Evolutionary conservation across 179 eudicot genomes (phyloP), one percentile per base, ranked within the genome.

Genomic region (Patellifolia procumbens): DNA sequence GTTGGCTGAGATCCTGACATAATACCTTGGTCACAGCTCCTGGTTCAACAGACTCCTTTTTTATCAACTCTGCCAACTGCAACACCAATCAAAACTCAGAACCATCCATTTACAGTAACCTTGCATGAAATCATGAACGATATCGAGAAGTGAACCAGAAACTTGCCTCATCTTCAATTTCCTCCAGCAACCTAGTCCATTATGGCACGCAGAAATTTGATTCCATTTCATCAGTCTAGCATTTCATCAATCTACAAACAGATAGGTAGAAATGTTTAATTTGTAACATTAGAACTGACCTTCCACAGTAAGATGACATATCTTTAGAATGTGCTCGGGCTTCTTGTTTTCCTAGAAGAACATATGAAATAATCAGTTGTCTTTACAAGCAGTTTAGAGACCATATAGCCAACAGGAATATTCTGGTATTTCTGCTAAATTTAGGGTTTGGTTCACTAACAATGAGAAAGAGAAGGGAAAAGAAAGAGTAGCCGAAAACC

Each of bases 261-360:
- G 20, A 28, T 61, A 51, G 2, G 7, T 42, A 42, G 19, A 65
- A 49, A 19, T 64, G 51, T 53, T 76, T n/a, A n/a, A n/a, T n/a
- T n/a, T 42, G 16, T 20, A 39, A 52, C 46, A 87, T 79, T 67
- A 82, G 58, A 67, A 65, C 89, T 85, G 77, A 95, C 99, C 99
- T 90, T 83, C 97, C 99, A 77, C 99, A 94, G 79, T 88, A 94
- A 60, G 89, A 84, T 59, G 97, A 91, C 79, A 92, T 91, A 78
- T 88, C 97, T 84, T 94, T 95, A 19, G 97, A 90, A 85, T 95
- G 85, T 75, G 97, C 97, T 76, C 86, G 85, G 48, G 99, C 97
- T 89, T 89, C 97, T 89, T 92, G 99, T 82, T 83, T 91, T 84
- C 89, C 99, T 95, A 69, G 77, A 70, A 73, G 46, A 61, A 81